Evolutionary conservation across 2,329 filamentous ascomycete genomes (phyloP), one percentile per base, ranked within the genome.

Genomic region (Cladosporium austrohemisphaericum): DNA sequence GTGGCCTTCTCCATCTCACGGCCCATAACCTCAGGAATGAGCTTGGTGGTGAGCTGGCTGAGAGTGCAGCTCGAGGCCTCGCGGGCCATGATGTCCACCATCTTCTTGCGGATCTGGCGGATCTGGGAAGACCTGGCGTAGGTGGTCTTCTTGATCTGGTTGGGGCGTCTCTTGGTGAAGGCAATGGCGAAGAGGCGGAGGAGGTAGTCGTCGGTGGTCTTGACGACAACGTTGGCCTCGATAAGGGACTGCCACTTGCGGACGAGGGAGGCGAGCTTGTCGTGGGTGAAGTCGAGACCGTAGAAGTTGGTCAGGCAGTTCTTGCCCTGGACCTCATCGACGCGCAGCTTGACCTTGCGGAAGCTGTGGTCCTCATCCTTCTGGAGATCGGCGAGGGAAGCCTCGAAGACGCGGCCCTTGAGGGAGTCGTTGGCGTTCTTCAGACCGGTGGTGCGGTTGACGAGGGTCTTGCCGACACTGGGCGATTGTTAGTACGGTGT

Each of bases 261-360:
- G 67, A 98, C 93, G 62, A 98, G 86, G 59, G 93, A 97, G 72
- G 93, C 88, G 68, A 98, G 86, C 84, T 98, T 98, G 85, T 98
- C 93, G 66, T 93, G 96, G 72, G 93, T 98, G 86, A 98, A 97
- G 80, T 98, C 93, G 73, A 98, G 85, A 66, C 93, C 93, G 85
- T 98, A 91, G 87, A 98, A 98, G 85, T 96, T 96, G 82, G 93
- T 97, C 76, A 98, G 79, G 81, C 93, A 97, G 86, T 95, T 97
- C 85, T 96, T 96, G 81, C 93, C 93, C 80, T 98, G 93, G 59
- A 98, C 85, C 79, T 98, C 93, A 71, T 98, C 93, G 68, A 97
- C 88, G 63, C 93, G 85, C 72, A 98, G 90, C 83, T 95, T 95
- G 74, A 98, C 82, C 84, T 98, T 98, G 79, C 93, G 92, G 88